Conservation (phyloP, 345 rosid species). For the Tarenaya hassleriana region DNA sequence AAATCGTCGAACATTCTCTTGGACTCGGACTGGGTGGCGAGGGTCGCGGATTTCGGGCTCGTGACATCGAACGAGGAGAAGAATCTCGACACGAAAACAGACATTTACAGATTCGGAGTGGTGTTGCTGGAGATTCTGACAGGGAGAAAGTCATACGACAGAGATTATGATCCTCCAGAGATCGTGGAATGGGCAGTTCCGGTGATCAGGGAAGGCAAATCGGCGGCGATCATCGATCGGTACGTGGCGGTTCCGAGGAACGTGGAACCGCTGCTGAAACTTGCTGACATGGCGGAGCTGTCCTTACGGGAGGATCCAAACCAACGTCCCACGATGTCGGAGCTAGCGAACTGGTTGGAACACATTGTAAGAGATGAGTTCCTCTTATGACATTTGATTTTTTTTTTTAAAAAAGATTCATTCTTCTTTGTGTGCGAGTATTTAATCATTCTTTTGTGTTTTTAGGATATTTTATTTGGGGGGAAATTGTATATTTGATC, state of each 20-base stretch:
- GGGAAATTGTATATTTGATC: background rate
- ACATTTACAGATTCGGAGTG: slow-evolving; percentile 64
- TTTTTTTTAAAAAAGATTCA: background rate
- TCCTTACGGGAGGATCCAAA: slow-evolving; percentile 59
- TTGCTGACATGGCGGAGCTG: slow-evolving; percentile 71
- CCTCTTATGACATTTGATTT: slow-evolving; percentile 35
- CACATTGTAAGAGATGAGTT: slow-evolving; percentile 60
- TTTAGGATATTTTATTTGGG: background rate
- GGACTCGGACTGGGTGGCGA: slow-evolving; percentile 81
- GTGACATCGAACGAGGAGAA: slow-evolving; percentile 49
- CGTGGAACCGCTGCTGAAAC: slow-evolving; percentile 73
- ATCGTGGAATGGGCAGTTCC: slow-evolving; percentile 76
- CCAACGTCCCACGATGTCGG: slow-evolving; percentile 64
- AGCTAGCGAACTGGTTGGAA: slow-evolving; percentile 56
- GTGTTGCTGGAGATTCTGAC: slow-evolving; percentile 77
- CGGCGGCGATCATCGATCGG: slow-evolving; percentile 57
- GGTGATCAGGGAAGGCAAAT: slow-evolving; percentile 55
- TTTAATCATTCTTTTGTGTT: slow-evolving; percentile 8
- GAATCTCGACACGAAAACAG: slow-evolving; percentile 43
- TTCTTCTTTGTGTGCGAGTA: background rate
- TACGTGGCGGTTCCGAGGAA: slow-evolving; percentile 61
- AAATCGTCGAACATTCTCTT: slow-evolving; percentile 74
- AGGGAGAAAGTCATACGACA: slow-evolving; percentile 75
- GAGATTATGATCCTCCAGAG: slow-evolving; percentile 50
- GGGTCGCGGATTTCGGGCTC: slow-evolving; percentile 82